Base-by-base conservation (phyloP, 257 asterid species). In the Knoxia roxburghii region DNA sequence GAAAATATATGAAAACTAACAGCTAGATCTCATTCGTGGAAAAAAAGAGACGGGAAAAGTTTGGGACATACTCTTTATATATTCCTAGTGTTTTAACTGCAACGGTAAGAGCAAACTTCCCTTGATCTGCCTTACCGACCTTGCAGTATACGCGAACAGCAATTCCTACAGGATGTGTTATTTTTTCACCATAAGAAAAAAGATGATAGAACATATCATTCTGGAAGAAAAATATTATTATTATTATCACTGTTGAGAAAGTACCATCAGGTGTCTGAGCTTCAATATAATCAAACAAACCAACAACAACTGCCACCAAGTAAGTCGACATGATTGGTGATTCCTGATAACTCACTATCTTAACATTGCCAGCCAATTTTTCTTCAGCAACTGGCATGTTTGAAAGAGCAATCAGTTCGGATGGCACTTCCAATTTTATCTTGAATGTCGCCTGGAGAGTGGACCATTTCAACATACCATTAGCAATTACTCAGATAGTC, bases 291-390 rank as follows among this genome's bases (percentile, higher is more conserved):
- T 92, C 98, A 75, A 92, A 92, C 80, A 84, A 81, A 59, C 98
- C 98, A 75, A 89, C 91, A 49, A 92, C 98, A 80, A 92, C 86
- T 13, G 98, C 98, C 72, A 92, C 97, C 88, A 92, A 82, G 81
- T 92, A 92, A 61, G 98, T 89, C 54, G 98, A 92, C 98, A 92
- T 92, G 82, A 92, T 84, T 21, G 98, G 98, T 46, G 97, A 89
- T 76, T 92, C 98, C 73, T 92, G 86, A 79, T 86, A 92, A 80
- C 72, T 75, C 11, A 92, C 93, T 32, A 84, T 87, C 85, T 87
- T 92, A 41, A 81, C 79, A 76, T 89, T 72, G 65, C 90, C 93
- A 54, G 75, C 74, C 67, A 78, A 54, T 64, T 86, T 84, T 71
- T 92, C 98, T 71, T 89, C 89, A 45, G 64, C 54, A 72, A 84